Evolutionary conservation across 257 asterid genomes (phyloP), one percentile per base, ranked within the genome.

Genomic region (Solanum arcanum): DNA sequence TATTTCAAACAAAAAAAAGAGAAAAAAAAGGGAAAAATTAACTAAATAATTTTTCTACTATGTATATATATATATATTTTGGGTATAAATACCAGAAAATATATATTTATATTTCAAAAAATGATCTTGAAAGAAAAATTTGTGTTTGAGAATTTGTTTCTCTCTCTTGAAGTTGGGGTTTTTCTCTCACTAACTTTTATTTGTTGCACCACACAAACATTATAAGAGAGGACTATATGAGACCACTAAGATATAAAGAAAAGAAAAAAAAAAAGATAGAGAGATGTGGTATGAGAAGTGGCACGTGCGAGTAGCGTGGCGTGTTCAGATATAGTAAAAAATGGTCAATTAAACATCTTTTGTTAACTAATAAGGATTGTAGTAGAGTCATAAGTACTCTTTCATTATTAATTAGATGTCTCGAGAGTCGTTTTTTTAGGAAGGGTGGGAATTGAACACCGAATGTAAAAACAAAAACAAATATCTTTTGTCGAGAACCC

Each of bases 181-280:
- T 87, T 91, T 92, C 94, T 93, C 96, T 94, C 95, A 90, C 98
- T 91, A 91, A 90, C 96, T 91, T 93, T 93, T 89, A 92, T 91
- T 94, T 92, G 98, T 94, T 94, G 98, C 98, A 94, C 98, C 95
- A 93, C 94, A 90, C 94, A 69, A 91, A 56, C 80, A 35, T 37
- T 37, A 37, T 31, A 74, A 74, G 29, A 35, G 29, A 80, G 25
- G 39, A 77, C 15, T 72, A 82, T 85, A 86, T 73, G 88, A 89
- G 91, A 89, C 91, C 85, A 86, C 89, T 77, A 83, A 81, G 80
- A 86, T 70, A 52, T 86, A 46, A 73, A 83, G 64, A 56, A 72
- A 41, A 44, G 49, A 59, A 29, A 31, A 3, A 64, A 2, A 73
- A 76, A 27, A 62, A 83, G 87, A 87, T 35, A 13, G 4, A 27